phyloP scores from a whole-genome alignment of 176 grass and related monocot genomes.

The Oryza officinalis region DNA sequence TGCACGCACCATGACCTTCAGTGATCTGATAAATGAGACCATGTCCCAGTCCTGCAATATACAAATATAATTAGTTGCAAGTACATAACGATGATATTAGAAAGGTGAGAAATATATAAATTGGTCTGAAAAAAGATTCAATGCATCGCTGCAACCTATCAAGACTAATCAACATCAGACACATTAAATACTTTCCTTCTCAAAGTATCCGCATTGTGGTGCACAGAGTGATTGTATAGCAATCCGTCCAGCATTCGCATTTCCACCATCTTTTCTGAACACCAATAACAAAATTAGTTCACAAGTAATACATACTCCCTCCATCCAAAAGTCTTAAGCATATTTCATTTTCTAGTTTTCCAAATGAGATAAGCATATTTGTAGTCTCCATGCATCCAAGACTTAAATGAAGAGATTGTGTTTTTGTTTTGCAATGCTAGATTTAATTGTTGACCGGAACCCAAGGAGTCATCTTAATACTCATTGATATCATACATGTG shows the following conservation, averaged over 20 bases:
- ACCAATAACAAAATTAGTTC: conserved; percentile 23
- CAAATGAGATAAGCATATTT: too few relatives aligned
- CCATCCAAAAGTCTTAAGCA: too few relatives aligned
- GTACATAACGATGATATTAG: background rate
- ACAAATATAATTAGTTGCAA: conserved; percentile 3
- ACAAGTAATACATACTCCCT: background rate
- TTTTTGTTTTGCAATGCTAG: too few relatives aligned
- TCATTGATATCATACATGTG: too few relatives aligned
- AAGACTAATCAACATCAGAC: background rate
- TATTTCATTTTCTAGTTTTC: too few relatives aligned
- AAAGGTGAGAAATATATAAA: conserved; percentile 11
- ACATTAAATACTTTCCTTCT: conserved; percentile 48
- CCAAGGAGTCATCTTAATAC: too few relatives aligned
- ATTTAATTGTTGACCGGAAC: too few relatives aligned
- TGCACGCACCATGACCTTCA: conserved; percentile 64
- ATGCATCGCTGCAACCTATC: background rate
- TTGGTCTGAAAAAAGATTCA: conserved; percentile 3
- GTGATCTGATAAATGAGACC: conserved; percentile 80
- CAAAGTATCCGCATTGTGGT: conserved; percentile 84
- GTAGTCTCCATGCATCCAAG: too few relatives aligned
- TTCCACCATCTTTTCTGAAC: conserved; percentile 68
- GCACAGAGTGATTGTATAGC: conserved; percentile 90
- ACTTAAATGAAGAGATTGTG: too few relatives aligned
- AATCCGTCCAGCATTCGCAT: conserved; percentile 64
- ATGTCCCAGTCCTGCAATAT: conserved; percentile 83